phyloP scores from a whole-genome alignment of 2,329 filamentous ascomycete genomes.

The Fusarium sp. region DNA sequence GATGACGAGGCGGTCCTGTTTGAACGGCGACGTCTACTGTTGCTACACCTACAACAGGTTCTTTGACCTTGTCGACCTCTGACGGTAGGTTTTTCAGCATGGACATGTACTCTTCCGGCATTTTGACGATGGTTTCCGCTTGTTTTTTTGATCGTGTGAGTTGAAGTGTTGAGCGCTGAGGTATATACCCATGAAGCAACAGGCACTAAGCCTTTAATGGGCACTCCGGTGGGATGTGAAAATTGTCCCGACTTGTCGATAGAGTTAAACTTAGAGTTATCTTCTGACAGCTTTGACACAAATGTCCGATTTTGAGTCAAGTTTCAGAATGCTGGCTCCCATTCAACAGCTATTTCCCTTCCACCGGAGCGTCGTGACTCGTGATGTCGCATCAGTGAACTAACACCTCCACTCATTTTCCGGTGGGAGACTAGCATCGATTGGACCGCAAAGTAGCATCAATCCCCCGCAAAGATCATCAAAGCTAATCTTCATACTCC shows the following conservation, averaged over 20 bases:
- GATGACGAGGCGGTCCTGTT: constrained; percentile 9
- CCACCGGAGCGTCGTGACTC: background rate
- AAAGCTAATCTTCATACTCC: background rate
- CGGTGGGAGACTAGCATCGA: background rate
- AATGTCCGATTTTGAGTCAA: too few species aligned
- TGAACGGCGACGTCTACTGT: background rate
- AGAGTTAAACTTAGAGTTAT: too few species aligned
- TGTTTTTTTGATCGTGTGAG: background rate
- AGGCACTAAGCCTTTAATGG: too few species aligned
- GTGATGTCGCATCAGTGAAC: background rate
- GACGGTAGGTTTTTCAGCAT: background rate
- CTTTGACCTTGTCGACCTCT: background rate
- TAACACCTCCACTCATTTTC: background rate
- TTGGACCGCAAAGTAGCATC: background rate
- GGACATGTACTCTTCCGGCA: constrained; percentile 17
- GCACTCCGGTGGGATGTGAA: background rate
- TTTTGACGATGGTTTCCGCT: background rate
- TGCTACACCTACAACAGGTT: background rate
- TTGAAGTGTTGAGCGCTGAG: too few species aligned
- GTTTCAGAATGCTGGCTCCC: rapidly evolving
- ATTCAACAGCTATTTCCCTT: background rate
- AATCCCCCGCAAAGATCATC: background rate
- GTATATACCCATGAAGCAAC: background rate
- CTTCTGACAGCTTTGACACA: rapidly evolving
- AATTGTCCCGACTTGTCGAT: background rate